Evolutionary conservation across 257 asterid species (phyloP).

Genomic region (Solanum appendiculatum): DNA sequence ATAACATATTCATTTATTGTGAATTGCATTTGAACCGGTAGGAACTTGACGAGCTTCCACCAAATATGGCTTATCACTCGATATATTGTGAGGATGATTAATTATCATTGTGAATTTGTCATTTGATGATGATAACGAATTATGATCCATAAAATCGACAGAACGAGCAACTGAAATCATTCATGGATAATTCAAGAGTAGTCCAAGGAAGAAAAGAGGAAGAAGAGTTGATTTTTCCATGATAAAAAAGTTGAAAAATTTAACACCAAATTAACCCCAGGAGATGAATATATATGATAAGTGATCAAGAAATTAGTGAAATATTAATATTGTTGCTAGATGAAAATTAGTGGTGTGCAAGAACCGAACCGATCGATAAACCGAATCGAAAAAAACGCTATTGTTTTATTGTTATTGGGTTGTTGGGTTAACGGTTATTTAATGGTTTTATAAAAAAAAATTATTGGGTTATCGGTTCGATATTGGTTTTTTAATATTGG

Average conservation of each 20-base stretch:
- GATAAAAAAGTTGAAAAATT: neutral
- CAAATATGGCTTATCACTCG: neutral
- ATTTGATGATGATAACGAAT: neutral
- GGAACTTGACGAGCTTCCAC: neutral
- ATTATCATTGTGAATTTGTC: neutral
- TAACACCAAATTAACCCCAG: too few relatives aligned
- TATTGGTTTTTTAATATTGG: too few relatives aligned
- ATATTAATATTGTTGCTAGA: neutral
- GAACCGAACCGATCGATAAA: too few relatives aligned
- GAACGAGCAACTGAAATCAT: neutral
- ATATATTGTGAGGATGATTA: neutral
- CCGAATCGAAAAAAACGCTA: too few relatives aligned
- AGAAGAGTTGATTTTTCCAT: neutral
- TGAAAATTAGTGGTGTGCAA: too few relatives aligned
- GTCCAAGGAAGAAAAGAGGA: neutral
- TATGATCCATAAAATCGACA: neutral
- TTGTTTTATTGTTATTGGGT: too few relatives aligned
- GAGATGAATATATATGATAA: too few relatives aligned
- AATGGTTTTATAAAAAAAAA: too few relatives aligned
- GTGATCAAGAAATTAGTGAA: neutral
- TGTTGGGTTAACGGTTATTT: too few relatives aligned
- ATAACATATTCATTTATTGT: neutral
- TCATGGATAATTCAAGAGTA: neutral
- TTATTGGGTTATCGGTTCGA: too few relatives aligned
- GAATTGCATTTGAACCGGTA: neutral